phyloP scores from a whole-genome alignment of 805 yeast species.

The Monosporozyma aerobia region DNA sequence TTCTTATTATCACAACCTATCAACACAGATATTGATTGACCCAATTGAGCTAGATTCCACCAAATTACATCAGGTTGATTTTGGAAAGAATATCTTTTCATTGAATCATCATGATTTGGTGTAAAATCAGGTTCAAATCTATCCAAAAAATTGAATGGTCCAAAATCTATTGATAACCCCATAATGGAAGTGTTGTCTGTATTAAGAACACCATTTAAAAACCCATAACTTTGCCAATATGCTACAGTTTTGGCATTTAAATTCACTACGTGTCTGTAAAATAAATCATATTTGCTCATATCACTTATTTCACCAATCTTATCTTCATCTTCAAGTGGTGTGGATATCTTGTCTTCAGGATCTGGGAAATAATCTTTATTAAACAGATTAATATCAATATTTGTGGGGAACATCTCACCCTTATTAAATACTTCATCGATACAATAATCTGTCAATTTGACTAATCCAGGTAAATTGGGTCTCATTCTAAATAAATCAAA shows the following conservation, averaged over 20 bases:
- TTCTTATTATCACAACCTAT: conserved; percentile 66
- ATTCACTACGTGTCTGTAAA: conserved; percentile 62
- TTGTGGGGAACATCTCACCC: conserved; percentile 25
- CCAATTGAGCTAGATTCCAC: conserved; percentile 86
- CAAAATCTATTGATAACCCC: conserved; percentile 86
- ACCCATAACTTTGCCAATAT: conserved; percentile 85
- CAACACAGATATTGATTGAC: conserved; percentile 73
- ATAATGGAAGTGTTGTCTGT: conserved; percentile 89
- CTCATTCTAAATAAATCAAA: conserved; percentile 76
- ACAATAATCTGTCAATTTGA: conserved; percentile 61
- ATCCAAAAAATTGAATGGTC: conserved; percentile 90
- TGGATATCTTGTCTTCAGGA: conserved; percentile 16
- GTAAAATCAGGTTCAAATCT: conserved; percentile 72
- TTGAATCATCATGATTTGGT: conserved; percentile 81
- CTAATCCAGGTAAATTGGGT: conserved; percentile 55
- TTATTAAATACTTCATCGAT: conserved; percentile 51
- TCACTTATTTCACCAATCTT: conserved; percentile 23
- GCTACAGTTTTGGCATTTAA: conserved; percentile 74
- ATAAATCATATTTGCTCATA: conserved; percentile 52
- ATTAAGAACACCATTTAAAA: conserved; percentile 86
- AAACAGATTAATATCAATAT: conserved; percentile 17
- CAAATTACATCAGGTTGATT: conserved; percentile 81
- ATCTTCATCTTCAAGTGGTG: conserved; percentile 5
- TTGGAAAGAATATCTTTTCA: conserved; percentile 63
- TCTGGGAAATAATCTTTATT: conserved; percentile 22